phyloP scores from a whole-genome alignment of 345 rosid genomes.

The Populus simonii region DNA sequence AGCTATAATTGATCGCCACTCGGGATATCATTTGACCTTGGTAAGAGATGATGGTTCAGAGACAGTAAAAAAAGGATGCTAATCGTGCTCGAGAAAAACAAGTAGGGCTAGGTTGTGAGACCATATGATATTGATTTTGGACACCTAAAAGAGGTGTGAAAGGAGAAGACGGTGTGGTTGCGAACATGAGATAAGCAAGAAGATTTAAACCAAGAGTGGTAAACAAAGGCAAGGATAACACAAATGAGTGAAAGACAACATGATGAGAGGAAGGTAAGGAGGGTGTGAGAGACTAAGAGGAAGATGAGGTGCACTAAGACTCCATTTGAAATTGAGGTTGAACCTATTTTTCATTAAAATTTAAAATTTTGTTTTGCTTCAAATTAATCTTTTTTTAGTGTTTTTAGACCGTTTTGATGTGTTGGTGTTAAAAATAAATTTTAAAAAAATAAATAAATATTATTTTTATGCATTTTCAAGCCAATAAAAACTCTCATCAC shows the following conservation, averaged over 20 bases:
- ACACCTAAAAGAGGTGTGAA: background rate
- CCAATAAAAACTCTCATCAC: no score
- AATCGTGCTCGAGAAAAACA: no score
- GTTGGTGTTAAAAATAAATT: accelerated
- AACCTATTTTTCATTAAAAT: no score
- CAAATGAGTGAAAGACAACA: background rate
- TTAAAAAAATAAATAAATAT: no score
- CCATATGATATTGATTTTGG: background rate
- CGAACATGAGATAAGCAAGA: background rate
- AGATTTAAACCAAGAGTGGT: background rate
- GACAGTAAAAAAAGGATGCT: background rate
- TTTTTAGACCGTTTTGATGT: no score
- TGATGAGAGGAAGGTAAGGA: background rate
- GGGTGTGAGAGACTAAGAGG: background rate
- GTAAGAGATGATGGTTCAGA: background rate
- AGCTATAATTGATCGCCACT: no score
- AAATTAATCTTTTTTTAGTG: no score
- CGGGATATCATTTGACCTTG: background rate
- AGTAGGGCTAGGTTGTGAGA: background rate
- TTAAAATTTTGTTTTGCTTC: no score
- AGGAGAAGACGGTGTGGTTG: background rate
- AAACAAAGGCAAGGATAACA: background rate
- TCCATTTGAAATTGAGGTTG: no score
- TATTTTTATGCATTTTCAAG: no score
- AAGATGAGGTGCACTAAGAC: no score